Evolutionary conservation across 495 filamentous ascomycete genomes (phyloP), one percentile per base, ranked within the genome.

Genomic region (Lentithecium fluviatile): DNA sequence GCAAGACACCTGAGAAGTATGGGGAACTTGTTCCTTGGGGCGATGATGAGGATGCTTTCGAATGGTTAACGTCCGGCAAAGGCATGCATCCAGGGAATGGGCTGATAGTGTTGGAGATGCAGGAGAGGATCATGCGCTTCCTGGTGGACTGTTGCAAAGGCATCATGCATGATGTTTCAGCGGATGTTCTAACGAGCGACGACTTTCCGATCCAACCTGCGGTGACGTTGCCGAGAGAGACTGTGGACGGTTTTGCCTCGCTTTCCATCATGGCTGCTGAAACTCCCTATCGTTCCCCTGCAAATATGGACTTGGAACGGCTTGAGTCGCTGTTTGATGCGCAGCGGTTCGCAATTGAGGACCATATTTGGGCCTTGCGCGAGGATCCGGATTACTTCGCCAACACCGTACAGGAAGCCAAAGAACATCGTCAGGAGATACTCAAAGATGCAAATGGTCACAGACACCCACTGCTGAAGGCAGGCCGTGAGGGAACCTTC

Each of bases 321-420:
- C 45, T 84, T 0, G 55, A 74, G 40, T 58, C 68, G 0, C 58
- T 85, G 2, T 46, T 83, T 0, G 37, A 47, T 1, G 75, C 81
- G 0, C 73, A 70, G 52, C 48, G 54, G 1, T 57, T 68, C 0
- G 73, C 73, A 19, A 73, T 76, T 2, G 74, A 79, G 47, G 81
- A 84, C 56, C 78, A 80, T 51, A 36, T 85, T 6, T 80, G 76
- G 77, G 58, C 73, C 1, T 63, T 84, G 37, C 74, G 82, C n/a
- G 81, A 83, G 52, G 80, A 85, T 64, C 81, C 82, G 0, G 70
- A 55, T 5, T 85, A 83, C 59, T 83, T 85, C 45, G 64, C 63
- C 4, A 67, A 70, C 6, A 26, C 56, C 13, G 2, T 82, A 0
- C 53, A 49, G 6, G 71, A 79, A 0, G 52, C 46, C 10, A 65